Percentiles rank a stretch among this genome's conserved stretches.
phyloP scores from a whole-genome alignment of 805 yeast species.

The Sugiyamaella mastotermitis region DNA sequence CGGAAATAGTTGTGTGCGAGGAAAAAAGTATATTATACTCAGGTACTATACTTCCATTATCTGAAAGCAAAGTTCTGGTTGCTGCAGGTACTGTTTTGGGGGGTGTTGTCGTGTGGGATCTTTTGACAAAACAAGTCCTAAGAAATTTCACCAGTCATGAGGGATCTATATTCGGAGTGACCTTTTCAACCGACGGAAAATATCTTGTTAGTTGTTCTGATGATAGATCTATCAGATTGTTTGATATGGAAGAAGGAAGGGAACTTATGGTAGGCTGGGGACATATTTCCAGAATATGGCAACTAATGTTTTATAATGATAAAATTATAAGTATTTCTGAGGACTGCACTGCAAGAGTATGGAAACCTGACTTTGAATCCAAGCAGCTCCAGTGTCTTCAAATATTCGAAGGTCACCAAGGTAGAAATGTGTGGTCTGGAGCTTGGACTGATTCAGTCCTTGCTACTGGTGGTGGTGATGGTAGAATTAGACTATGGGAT shows the following conservation, averaged over 20 bases:
- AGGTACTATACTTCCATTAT: constrained; percentile 55
- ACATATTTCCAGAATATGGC: constrained; percentile 93
- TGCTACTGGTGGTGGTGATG: constrained; percentile 94
- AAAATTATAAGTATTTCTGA: constrained; percentile 68
- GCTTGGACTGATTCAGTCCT: constrained; percentile 44
- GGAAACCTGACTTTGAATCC: constrained; percentile 37
- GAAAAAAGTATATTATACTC: constrained; percentile 85
- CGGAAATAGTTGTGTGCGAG: constrained; percentile 39
- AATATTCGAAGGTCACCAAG: constrained; percentile 66
- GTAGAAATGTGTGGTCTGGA: constrained; percentile 74
- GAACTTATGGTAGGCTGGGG: constrained; percentile 88
- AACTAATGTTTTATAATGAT: constrained; percentile 45
- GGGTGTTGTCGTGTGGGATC: constrained; percentile 73
- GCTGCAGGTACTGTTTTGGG: constrained; percentile 94
- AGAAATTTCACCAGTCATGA: constrained; percentile 69
- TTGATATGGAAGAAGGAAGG: constrained; percentile 54
- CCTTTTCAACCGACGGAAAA: constrained; percentile 49
- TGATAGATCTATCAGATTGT: constrained; percentile 80
- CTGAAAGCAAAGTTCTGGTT: constrained; percentile 39
- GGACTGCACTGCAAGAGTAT: constrained; percentile 76
- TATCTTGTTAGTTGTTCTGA: constrained; percentile 81
- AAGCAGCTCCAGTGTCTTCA: constrained; percentile 30
- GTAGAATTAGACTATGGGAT: constrained; percentile 64
- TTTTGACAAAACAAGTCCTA: constrained; percentile 35
- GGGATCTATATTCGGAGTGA: constrained; percentile 86